These are phyloP conservation scores for Camptophora hylomeconis DNA, from an alignment of 2,329 filamentous ascomycete genomes.

Conservation along the genomic window DNA sequence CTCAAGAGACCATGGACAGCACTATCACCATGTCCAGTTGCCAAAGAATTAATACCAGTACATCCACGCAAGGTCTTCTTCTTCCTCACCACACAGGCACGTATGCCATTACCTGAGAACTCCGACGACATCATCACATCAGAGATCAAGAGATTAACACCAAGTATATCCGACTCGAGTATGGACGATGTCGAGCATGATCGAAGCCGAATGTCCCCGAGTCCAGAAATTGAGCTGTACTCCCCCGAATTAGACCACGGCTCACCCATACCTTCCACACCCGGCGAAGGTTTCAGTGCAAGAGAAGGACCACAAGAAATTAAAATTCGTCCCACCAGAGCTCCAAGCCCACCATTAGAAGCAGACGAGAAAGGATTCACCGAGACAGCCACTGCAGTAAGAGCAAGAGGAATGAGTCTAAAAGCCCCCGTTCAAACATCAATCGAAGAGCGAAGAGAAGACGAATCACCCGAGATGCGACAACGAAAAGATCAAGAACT, in stretches of 20 bases:
- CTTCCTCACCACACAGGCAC: conserved; percentile 79
- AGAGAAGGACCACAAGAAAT: conserved; percentile 25
- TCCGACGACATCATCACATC: conserved; percentile 38
- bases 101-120: conserved; percentile 64
- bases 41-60: conserved; percentile 82
- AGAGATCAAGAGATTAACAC: conserved; percentile 57
- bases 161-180: conserved; percentile 61
- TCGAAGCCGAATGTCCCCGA: conserved; percentile 63
- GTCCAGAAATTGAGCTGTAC: conserved; percentile 84
- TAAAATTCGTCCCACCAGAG: conserved; percentile 57
- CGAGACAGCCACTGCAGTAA: conserved; percentile 79
- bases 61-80: conserved; percentile 95
- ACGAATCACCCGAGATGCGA: conserved; percentile 21
- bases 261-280: conserved; percentile 42
- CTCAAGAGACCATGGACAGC: conserved; percentile 77
- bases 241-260: conserved; percentile 67
- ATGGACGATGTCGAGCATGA: conserved; percentile 58
- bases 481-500: conserved; percentile 1
- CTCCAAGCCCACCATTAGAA: conserved; percentile 78
- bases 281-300: conserved; percentile 49
- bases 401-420: conserved; percentile 35
- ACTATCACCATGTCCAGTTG: conserved; percentile 68
- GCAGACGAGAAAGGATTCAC: conserved; percentile 95
- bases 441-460: too few relatives aligned
- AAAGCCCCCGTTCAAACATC: too few relatives aligned